A percentile compares a stretch with the other conserved stretches of the same genome.
Conservation (phyloP, 371 early-diverging fungal species). For the Circinella minor region DNA sequence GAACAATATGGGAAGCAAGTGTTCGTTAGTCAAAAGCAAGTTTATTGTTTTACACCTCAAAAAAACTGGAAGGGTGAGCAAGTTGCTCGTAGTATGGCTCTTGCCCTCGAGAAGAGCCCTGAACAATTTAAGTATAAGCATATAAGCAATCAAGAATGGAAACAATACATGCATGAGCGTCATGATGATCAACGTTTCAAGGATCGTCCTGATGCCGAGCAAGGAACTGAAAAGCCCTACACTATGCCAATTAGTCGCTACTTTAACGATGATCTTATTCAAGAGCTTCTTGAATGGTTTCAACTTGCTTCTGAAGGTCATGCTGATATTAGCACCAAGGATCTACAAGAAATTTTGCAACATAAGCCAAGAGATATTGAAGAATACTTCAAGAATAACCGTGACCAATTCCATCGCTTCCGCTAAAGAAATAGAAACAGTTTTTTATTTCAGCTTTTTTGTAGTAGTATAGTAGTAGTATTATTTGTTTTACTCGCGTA, state of each 20-base stretch:
- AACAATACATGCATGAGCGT: constrained; percentile 26
- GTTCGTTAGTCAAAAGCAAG: constrained; percentile 23
- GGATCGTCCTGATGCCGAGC: constrained; percentile 10
- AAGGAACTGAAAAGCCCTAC: constrained; percentile 19
- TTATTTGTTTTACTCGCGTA: too few species aligned
- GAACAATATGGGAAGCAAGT: constrained; percentile 9
- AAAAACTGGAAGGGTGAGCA: constrained; percentile 22
- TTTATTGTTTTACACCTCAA: constrained; percentile 30
- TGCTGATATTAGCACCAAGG: constrained; percentile 28
- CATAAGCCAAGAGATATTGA: constrained; percentile 34
- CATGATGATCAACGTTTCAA: constrained; percentile 37
- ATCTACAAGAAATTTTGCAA: constrained; percentile 34
- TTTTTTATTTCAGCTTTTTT: too few species aligned
- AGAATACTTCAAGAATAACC: constrained; percentile 42
- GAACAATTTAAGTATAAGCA: constrained; percentile 26
- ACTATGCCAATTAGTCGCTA: constrained; percentile 41
- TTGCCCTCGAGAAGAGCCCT: constrained; percentile 24
- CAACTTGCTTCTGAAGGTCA: constrained; percentile 28
- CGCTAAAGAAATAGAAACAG: background rate
- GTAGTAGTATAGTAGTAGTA: too few species aligned
- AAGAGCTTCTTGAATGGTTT: constrained; percentile 33
- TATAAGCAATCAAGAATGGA: constrained; percentile 22
- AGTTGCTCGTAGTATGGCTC: constrained; percentile 31
- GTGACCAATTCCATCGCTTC: constrained; percentile 41
- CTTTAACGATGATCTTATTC: constrained; percentile 31